Evolutionary conservation across 208 protist species (phyloP), one percentile per base, ranked within the genome.

Genomic region (Trypanosoma vivax): DNA sequence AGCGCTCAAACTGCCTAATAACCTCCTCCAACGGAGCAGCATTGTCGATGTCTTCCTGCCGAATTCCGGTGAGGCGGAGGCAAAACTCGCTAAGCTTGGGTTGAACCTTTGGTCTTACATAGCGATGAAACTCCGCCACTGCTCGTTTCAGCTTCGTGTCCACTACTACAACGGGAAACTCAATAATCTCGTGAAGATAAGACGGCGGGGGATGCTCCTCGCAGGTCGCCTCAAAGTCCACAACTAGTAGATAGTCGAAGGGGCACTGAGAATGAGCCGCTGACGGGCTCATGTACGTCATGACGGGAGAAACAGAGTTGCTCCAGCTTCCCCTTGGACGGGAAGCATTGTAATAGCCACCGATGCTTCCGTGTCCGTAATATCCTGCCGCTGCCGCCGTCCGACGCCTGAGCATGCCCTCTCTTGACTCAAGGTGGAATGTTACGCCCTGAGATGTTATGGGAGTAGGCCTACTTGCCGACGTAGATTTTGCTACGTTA

Each of bases 151-250:
- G 64, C 27, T 59, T 55, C 24, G 72, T 70, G 55, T 95, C 79
- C 9, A 97, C 60, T 3, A 97, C 33, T 10, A 98, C 89, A 10
- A 93, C 85, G 19, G 96, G 92, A 52, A 96, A 97, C 70, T 98
- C 94, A 58, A 98, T 97, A 57, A 98, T 97, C 72, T 98, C 96
- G 55, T 97, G 76, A 42, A 82, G 64, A 61, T 89, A 88, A 39
- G 67, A 67, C 24, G 78, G 69, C 21, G 76, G 71, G 2, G 71
- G 58, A 49, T 67, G 45, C 67, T 92, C 76, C 42, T 96, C 87
- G 53, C 90, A 96, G 13, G 90, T 94, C 5, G 87, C 87, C 69
- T 96, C 90, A 60, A 96, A 96, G 64, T 96, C 90, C 18, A 96
- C 50, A 14, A 96, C 80, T 5, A 92, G 58, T 70, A 96, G 50